Conservation (phyloP, 768 basidiomycete species). For the Serendipita sp. region DNA sequence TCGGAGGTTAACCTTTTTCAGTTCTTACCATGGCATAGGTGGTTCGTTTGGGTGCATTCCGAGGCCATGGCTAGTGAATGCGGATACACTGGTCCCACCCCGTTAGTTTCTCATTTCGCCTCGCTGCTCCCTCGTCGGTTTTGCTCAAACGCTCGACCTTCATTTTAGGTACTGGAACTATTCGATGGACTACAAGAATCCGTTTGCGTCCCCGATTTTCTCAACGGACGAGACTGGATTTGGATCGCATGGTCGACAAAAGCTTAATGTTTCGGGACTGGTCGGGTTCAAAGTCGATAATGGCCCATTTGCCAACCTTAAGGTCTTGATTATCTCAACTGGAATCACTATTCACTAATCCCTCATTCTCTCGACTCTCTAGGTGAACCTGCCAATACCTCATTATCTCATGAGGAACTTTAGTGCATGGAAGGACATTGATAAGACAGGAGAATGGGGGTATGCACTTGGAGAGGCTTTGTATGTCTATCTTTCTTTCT, state of each 20-base stretch:
- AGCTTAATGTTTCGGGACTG: not conserved
- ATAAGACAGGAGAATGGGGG: not conserved
- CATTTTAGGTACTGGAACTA: not conserved
- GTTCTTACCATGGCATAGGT: constrained; percentile 4
- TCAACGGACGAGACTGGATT: not conserved
- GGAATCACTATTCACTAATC: not conserved
- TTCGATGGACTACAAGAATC: not conserved
- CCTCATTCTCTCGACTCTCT: not conserved
- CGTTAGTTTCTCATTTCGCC: not conserved
- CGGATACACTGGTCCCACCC: not conserved
- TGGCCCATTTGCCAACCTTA: not conserved
- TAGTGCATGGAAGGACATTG: not conserved
- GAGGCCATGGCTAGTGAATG: not conserved
- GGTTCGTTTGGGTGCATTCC: not conserved
- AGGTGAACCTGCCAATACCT: not conserved
- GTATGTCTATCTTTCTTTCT: not conserved
- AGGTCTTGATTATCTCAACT: not conserved
- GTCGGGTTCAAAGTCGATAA: not conserved
- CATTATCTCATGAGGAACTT: constrained; percentile 2
- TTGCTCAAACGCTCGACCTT: not conserved
- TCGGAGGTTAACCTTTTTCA: not conserved
- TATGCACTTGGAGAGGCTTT: not conserved
- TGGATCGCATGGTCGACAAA: not conserved
- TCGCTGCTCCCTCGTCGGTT: not conserved
- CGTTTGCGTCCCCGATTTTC: not conserved